phyloP scores from a whole-genome alignment of 1,284 basidiomycete species.

The Porogramme epimiltina region DNA sequence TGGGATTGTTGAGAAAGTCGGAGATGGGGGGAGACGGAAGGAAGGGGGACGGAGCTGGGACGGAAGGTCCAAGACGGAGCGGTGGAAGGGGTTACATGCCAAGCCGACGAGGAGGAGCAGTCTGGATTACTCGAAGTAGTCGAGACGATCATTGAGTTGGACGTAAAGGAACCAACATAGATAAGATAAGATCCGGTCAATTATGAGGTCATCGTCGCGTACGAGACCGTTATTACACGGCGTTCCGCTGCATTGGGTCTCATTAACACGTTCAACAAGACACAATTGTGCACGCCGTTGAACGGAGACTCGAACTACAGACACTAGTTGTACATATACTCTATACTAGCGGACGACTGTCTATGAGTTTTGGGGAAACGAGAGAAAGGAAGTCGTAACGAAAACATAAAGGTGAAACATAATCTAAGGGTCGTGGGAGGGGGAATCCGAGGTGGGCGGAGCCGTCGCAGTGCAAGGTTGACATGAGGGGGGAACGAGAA shows the following conservation, averaged over 20 bases:
- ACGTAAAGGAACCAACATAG: conserved; percentile 18
- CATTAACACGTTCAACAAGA: background rate
- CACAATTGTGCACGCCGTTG: background rate
- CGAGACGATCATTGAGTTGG: conserved; percentile 4
- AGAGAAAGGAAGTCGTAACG: background rate
- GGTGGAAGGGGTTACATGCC: conserved; percentile 19
- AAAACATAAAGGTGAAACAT: background rate
- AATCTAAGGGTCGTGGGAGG: background rate
- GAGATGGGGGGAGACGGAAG: background rate
- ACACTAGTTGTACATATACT: conserved; percentile 19
- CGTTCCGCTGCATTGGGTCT: no score
- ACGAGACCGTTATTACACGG: no score
- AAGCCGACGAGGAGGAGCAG: conserved; percentile 11
- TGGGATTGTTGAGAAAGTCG: conserved; percentile 1
- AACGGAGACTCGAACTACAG: conserved; percentile 7
- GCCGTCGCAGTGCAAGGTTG: background rate
- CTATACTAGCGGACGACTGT: conserved; percentile 16
- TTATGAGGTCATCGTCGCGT: conserved; percentile 19
- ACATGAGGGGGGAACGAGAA: background rate
- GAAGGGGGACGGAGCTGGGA: background rate
- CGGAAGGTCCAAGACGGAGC: background rate
- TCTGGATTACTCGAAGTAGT: conserved; percentile 4
- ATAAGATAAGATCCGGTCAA: conserved; percentile 26
- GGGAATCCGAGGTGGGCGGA: background rate
- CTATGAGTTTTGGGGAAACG: conserved; percentile 7